These are phyloP conservation scores for Prosopis cineraria DNA, from an alignment of 306 rosid species.

Conservation along the genomic window DNA sequence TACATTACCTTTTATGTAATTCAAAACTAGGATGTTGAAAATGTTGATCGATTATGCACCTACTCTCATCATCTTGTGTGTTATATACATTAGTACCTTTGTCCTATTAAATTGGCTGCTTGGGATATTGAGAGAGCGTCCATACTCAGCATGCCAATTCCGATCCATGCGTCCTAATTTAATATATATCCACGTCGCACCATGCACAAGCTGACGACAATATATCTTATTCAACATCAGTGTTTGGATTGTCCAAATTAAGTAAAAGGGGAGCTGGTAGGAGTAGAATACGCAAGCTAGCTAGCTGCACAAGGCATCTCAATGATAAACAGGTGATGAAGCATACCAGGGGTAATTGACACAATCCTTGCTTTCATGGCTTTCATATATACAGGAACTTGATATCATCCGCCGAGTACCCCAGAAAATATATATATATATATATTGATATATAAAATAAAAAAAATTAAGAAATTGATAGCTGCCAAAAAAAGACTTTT, in stretches of 20 bases:
- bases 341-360: neutral
- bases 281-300: constrained; percentile 7
- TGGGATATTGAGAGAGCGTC: neutral
- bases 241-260: neutral
- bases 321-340: neutral
- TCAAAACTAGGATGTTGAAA: constrained; percentile 5
- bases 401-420: neutral
- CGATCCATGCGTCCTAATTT: neutral
- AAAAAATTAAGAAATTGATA: too few species aligned
- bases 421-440: too few species aligned
- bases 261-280: neutral
- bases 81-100: neutral
- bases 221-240: neutral
- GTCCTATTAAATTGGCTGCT: neutral
- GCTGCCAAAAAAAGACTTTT: too few species aligned
- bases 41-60: neutral
- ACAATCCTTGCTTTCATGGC: neutral
- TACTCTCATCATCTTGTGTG: neutral
- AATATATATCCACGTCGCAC: neutral
- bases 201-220: neutral
- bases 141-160: neutral
- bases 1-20: neutral
- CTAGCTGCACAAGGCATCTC: neutral
- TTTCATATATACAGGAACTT: neutral
- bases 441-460: too few species aligned